Base-by-base conservation (phyloP, 2,329 filamentous ascomycete species). In the Epichloe aotearoae region DNA sequence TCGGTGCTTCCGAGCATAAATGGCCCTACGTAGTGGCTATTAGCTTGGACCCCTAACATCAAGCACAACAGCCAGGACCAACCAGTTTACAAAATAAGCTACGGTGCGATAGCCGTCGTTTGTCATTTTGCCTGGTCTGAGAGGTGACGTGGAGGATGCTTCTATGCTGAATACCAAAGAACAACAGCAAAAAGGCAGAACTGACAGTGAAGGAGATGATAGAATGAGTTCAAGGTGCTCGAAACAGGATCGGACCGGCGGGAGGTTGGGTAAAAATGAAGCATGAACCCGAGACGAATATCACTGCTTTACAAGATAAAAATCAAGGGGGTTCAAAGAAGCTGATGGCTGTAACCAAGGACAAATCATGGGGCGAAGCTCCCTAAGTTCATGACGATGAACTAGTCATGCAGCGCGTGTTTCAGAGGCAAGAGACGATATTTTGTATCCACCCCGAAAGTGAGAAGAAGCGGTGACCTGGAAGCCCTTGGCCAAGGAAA, bases 1-100 rank as follows among this genome's bases (percentile, higher is more conserved):
- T n/a, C 82, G 77, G 64, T 93, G 85, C 60, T 91, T 84, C 50
- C 90, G 82, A 39, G 74, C 88, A 66, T 96, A 96, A 58, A 95
- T 91, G 56, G 86, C 87, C 88, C 74, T 73, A 44, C 11, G 15
- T 12, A 19, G 10, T 14, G 19, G 17, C 36, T 3, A 45, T 40
- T 30, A 49, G 26, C 20, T 36, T 2, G 15, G 23, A 8, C 17
- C 1, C 19, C 39, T 26, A 8, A 7, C 4, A 19, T 41, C 33
- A 19, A 33, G 15, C 5, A 38, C 20, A 36, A 10, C 12, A 37
- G 23, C 30, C 30, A 54, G 57, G 41, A 53, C 56, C 47, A 59
- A 69, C 78, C 83, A 87, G 66, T 87, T 86, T 53, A 85, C 81
- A 60, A 80, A 88, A 69, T 88, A 88, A 37, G 79, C 83, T 20